Conservation (phyloP, 805 yeast species). For the Candida loeiensis region DNA sequence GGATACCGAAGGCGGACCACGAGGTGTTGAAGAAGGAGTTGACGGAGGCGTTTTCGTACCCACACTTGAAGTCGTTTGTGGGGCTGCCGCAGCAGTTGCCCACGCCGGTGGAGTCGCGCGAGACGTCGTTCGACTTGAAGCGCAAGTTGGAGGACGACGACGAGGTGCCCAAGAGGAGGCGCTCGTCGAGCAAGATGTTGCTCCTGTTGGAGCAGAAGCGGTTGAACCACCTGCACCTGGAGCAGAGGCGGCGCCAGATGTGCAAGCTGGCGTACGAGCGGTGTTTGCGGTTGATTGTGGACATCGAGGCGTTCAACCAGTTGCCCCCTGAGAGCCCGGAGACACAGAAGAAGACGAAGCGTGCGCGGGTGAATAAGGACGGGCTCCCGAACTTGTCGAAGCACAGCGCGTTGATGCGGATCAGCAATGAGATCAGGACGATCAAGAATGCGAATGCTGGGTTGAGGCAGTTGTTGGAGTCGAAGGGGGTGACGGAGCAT, state of each 20-base stretch:
- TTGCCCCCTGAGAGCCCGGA: slow-evolving; percentile 18
- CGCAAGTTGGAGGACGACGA: slow-evolving; percentile 8
- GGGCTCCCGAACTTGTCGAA: slow-evolving; percentile 45
- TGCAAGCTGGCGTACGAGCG: slow-evolving; percentile 45
- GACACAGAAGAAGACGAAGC: slow-evolving; percentile 24
- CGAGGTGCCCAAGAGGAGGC: slow-evolving; percentile 21
- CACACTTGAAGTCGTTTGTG: slow-evolving; percentile 17
- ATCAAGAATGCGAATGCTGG: slow-evolving; percentile 32
- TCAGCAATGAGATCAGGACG: slow-evolving; percentile 35
- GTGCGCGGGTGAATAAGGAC: slow-evolving; percentile 39
- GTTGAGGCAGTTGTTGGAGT: slow-evolving; percentile 18
- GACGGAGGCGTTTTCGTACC: slow-evolving; percentile 31
- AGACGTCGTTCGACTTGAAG: slow-evolving; percentile 15
- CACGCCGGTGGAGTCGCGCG: slow-evolving; percentile 33
- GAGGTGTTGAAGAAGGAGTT: slow-evolving; percentile 25
- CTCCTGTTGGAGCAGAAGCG: slow-evolving; percentile 39
- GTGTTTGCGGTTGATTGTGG: slow-evolving; percentile 37
- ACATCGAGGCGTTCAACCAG: slow-evolving; percentile 31
- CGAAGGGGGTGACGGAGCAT: slow-evolving; percentile 5
- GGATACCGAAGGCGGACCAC: slow-evolving; percentile 10
- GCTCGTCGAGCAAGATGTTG: slow-evolving; percentile 33
- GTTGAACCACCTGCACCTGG: slow-evolving; percentile 40
- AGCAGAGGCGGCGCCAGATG: slow-evolving; percentile 42
- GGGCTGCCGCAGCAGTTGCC: slow-evolving; percentile 22
- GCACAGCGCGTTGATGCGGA: slow-evolving; percentile 40